phyloP scores from a whole-genome alignment of 2,329 filamentous ascomycete species.

The Epicoccum sorghinum region DNA sequence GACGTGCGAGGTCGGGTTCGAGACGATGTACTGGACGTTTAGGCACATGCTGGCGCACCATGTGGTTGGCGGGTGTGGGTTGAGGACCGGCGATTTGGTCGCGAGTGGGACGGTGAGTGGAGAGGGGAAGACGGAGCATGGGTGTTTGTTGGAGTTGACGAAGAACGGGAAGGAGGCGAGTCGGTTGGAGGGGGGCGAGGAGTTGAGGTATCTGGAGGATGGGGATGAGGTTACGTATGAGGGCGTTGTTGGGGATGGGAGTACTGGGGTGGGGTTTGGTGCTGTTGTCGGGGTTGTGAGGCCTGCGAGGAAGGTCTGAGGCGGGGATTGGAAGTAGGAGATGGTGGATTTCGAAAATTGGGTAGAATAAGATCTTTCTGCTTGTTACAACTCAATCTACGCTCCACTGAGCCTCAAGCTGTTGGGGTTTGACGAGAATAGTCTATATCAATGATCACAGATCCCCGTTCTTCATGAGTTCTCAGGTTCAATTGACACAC shows the following conservation, averaged over 20 bases:
- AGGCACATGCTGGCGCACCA: constrained; percentile 54
- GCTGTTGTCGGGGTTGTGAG: constrained; percentile 47
- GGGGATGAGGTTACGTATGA: constrained; percentile 49
- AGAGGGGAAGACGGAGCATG: constrained; percentile 45
- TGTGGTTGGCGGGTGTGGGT: constrained; percentile 50
- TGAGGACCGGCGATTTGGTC: constrained; percentile 52
- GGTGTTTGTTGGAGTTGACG: constrained; percentile 52
- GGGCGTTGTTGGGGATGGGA: constrained; percentile 44
- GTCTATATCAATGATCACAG: no score
- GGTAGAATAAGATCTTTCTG: no score
- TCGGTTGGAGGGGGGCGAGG: constrained; percentile 37
- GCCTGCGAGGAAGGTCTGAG: constrained; percentile 26
- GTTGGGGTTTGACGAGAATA: no score
- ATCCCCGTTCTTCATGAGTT: no score
- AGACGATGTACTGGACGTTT: constrained; percentile 55
- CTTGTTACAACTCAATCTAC: no score
- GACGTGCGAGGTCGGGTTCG: constrained; percentile 42
- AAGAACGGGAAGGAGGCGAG: constrained; percentile 42
- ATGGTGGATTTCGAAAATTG: no score
- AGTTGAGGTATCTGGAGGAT: constrained; percentile 50
- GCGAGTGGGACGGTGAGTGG: constrained; percentile 55
- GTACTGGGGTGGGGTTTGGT: constrained; percentile 48
- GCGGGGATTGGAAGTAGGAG: neutral
- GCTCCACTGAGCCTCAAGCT: no score
- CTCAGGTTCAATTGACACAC: no score